phyloP scores from a whole-genome alignment of 1,284 basidiomycete genomes.

The Papiliotrema terrestris region DNA sequence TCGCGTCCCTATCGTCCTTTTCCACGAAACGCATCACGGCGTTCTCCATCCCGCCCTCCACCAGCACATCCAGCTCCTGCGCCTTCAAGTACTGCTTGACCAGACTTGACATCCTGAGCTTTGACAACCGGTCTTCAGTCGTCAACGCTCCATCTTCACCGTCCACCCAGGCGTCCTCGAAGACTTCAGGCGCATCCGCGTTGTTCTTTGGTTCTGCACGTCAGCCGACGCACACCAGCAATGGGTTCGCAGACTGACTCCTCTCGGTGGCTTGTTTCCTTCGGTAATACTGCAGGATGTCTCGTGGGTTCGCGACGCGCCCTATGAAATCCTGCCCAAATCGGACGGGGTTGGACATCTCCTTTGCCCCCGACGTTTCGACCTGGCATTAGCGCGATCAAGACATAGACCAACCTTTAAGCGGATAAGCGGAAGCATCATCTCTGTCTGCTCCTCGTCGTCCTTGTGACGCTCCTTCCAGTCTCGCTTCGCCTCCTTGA shows the following conservation, averaged over 20 bases:
- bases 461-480: slow-evolving; percentile 74
- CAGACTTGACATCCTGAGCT: slow-evolving; percentile 55
- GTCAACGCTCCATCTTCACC: slow-evolving; percentile 58
- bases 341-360: slow-evolving; percentile 90
- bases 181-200: slow-evolving; percentile 48
- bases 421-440: slow-evolving; percentile 84
- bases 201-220: slow-evolving; percentile 36
- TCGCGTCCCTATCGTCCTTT: slow-evolving; percentile 89
- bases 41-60: slow-evolving; percentile 80
- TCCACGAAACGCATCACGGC: slow-evolving; percentile 91
- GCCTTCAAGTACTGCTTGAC: slow-evolving; percentile 84
- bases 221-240: slow-evolving; percentile 1
- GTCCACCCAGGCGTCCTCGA: slow-evolving; percentile 62
- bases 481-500: slow-evolving; percentile 66
- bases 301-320: slow-evolving; percentile 87
- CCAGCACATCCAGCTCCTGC: slow-evolving; percentile 82
- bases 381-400: slow-evolving; percentile 55
- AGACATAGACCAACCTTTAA: slow-evolving; percentile 59
- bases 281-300: slow-evolving; percentile 85
- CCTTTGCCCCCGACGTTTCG: slow-evolving; percentile 81
- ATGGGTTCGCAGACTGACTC: slow-evolving; percentile 24
- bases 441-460: slow-evolving; percentile 52
- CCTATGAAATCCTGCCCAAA: slow-evolving; percentile 95
- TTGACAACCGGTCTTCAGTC: slow-evolving; percentile 38
- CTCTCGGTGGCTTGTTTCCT: slow-evolving; percentile 61